Evolutionary conservation across 2,329 filamentous ascomycete species (phyloP).

Genomic region (Dactylellina haptotyla): DNA sequence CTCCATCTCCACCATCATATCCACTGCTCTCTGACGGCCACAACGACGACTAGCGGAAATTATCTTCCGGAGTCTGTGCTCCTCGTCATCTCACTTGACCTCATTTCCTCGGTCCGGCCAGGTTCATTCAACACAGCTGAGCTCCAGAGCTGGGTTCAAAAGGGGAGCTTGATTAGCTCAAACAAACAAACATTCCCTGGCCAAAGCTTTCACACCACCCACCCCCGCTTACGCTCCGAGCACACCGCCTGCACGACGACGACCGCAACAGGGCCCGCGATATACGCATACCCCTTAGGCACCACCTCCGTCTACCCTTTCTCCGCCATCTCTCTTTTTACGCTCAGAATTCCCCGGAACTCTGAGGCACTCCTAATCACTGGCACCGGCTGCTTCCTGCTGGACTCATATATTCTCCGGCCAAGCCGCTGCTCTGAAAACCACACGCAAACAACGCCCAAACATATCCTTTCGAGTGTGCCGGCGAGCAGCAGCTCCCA

Average conservation of each 20-base stretch:
- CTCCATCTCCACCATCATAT: constrained; percentile 13
- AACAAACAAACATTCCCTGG: constrained; percentile 34
- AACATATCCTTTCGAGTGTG: background rate
- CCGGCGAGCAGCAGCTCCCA: constrained; percentile 34
- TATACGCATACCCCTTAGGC: background rate
- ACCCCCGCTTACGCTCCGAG: constrained; percentile 38
- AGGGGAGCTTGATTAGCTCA: constrained; percentile 38
- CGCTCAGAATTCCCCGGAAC: too few species aligned
- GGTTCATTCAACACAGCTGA: too few species aligned
- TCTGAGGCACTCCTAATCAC: too few species aligned
- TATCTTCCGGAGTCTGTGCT: background rate
- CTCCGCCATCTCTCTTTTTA: too few species aligned
- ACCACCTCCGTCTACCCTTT: background rate
- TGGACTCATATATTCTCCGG: constrained; percentile 14
- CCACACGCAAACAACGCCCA: constrained; percentile 9
- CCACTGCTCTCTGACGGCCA: too few species aligned
- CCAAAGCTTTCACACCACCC: constrained; percentile 30
- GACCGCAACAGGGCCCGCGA: constrained; percentile 1
- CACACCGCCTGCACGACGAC: constrained; percentile 13
- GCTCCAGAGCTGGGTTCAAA: background rate
- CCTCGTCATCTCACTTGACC: background rate
- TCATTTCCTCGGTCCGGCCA: background rate
- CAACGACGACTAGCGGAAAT: too few species aligned
- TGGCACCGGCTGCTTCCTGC: too few species aligned
- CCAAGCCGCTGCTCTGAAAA: constrained; percentile 1